These are phyloP conservation scores for Eragrostis tef DNA, from an alignment of 202 grass and related monocot genomes.

Conservation along the genomic window DNA sequence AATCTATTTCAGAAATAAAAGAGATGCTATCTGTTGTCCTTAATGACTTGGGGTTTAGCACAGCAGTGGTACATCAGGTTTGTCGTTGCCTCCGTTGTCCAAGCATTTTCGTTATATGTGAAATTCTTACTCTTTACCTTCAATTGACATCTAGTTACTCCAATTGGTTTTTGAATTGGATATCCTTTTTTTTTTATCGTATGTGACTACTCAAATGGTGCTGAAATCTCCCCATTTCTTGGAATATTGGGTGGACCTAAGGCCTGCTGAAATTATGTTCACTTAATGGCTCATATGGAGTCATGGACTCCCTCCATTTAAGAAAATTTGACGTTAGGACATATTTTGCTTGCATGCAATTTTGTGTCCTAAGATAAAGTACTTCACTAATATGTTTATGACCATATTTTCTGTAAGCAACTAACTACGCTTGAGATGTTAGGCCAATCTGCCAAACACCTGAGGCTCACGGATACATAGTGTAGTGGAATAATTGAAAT, in stretches of 20 bases:
- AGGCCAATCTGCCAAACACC: not conserved
- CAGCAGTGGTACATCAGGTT: constrained; percentile 93
- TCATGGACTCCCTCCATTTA: not conserved
- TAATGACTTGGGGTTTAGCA: constrained; percentile 77
- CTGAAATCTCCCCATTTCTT: not conserved
- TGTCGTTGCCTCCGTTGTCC: constrained; percentile 14
- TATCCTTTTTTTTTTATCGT: not conserved
- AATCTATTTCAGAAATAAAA: constrained; percentile 79
- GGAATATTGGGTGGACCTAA: not conserved
- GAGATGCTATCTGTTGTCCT: constrained; percentile 89
- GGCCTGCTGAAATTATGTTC: not conserved
- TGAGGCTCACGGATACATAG: not conserved
- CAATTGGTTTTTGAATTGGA: not conserved
- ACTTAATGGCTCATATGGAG: not conserved
- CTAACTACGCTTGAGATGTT: constrained; percentile 7
- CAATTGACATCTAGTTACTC: constrained; percentile 1
- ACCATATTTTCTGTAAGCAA: constrained; percentile 1
- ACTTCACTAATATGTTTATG: constrained; percentile 28
- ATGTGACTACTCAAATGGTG: not conserved
- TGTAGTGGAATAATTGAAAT: not conserved
- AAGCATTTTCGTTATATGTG: constrained; percentile 33
- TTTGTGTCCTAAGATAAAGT: not conserved
- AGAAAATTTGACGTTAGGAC: not conserved
- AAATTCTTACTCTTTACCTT: not conserved
- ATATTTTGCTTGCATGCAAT: not conserved